Base-by-base conservation (phyloP, 2,329 filamentous ascomycete genomes). In the Leptodontidium sp. region DNA sequence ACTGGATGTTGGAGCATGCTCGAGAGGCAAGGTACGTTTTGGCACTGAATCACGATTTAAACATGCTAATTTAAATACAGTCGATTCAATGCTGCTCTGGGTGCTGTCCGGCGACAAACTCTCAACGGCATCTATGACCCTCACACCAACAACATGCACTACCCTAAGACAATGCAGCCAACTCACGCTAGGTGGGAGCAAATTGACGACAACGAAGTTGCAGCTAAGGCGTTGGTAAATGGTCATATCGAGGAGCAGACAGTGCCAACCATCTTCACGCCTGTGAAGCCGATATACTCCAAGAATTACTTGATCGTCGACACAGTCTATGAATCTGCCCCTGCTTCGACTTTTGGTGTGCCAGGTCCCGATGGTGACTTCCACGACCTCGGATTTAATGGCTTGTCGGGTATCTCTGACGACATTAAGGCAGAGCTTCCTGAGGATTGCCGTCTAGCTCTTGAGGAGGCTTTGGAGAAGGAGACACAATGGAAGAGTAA, bases 1-100 rank as follows among this genome's bases (percentile, higher is more conserved):
- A 98, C 79, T 99, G 96, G 96, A 96, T 97, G 87, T 85, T 96
- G 67, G 94, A 98, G 82, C 96, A 99, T 81, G 94, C 94, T 35
- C 89, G 92, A 62, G 93, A 95, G 79, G 93, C 95, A 66, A 95
- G 92, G 94, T 97, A 85, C 76, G 86, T 82, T 59, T 52, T 21
- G 4, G 11, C 24, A 35, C 35, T 24, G 12, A 35, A 26, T 63
- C 58, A 45, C 38, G 15, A 26, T 9, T n/a, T 32, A 3, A 17
- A 53, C 21, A 38, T 62, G 40, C 55, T 50, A 50, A 6, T 49
- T 71, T 68, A 75, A 67, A 38, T 53, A 66, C 59, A 98, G 95
- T 78, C 89, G 89, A 59, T 98, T 96, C 84, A 99, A 98, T 80
- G 86, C 91, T 24, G 83, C 85, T 21, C 87, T 98, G 68, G 86